Conservation (phyloP, 2,329 filamentous ascomycete genomes). For the Botryotinia convoluta region DNA sequence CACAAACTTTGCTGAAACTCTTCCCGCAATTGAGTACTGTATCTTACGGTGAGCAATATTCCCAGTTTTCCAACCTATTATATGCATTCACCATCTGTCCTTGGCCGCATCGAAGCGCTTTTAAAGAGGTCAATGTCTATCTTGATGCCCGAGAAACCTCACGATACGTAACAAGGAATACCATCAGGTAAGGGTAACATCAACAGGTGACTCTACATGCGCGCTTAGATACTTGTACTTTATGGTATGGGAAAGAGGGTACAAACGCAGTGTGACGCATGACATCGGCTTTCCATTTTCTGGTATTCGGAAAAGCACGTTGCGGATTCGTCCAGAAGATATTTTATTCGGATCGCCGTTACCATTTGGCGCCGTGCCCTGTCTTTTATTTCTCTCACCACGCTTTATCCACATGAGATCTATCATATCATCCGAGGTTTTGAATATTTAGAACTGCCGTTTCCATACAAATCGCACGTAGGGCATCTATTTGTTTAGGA, state of each 20-base stretch:
- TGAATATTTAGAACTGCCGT: background rate
- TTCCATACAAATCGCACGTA: slow-evolving; percentile 1
- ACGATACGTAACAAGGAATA: background rate
- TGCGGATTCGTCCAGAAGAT: slow-evolving; percentile 16
- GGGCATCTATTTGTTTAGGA: background rate
- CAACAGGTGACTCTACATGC: slow-evolving; percentile 19
- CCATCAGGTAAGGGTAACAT: background rate
- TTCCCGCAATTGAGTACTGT: background rate
- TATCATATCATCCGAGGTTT: slow-evolving; percentile 12
- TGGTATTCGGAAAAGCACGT: slow-evolving; percentile 12
- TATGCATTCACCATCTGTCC: slow-evolving; percentile 8
- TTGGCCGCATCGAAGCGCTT: slow-evolving; percentile 18
- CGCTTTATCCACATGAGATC: slow-evolving; percentile 12
- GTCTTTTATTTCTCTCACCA: background rate
- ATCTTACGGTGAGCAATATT: slow-evolving; percentile 19
- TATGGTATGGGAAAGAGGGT: slow-evolving; percentile 4
- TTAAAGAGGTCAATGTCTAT: background rate
- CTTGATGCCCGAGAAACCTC: slow-evolving; percentile 5
- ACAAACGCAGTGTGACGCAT: slow-evolving; percentile 22
- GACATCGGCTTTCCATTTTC: slow-evolving; percentile 12
- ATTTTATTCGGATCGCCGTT: slow-evolving; percentile 1
- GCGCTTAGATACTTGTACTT: slow-evolving; percentile 14
- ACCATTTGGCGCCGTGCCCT: slow-evolving; percentile 14
- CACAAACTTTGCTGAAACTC: background rate
- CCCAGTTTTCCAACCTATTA: slow-evolving; percentile 2